Evolutionary conservation across 202 grass and related monocot species (phyloP).

Genomic region (Bolboschoenoplectus hybrid): DNA sequence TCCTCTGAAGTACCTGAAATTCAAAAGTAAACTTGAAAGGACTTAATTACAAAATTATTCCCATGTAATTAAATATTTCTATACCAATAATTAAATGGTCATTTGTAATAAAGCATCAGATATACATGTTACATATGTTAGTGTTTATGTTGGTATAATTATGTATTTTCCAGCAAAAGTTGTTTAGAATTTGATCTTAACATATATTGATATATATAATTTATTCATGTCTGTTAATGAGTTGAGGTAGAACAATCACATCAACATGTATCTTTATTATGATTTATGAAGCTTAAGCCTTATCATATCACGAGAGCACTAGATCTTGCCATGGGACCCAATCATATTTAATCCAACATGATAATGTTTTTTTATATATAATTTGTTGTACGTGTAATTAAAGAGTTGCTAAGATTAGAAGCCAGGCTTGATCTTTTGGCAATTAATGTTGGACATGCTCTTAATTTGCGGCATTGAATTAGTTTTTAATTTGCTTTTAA

Average conservation of each 20-base stretch:
- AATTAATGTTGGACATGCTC: neutral
- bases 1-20: neutral
- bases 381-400: neutral
- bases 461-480: neutral
- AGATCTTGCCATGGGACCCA: slow-evolving; percentile 21
- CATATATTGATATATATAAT: neutral
- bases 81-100: neutral
- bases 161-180: neutral
- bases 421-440: neutral
- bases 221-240: neutral
- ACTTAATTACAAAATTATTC: neutral
- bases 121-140: neutral
- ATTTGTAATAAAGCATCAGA: neutral
- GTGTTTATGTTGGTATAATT: neutral
- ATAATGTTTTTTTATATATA: neutral
- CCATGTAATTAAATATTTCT: neutral
- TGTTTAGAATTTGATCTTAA: neutral
- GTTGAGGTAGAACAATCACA: slow-evolving; percentile 41
- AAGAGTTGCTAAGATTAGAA: neutral
- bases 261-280: slow-evolving; percentile 21
- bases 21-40: neutral
- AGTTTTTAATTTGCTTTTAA: neutral
- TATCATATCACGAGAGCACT: neutral
- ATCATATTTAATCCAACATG: neutral
- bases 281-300: slow-evolving; percentile 28